Evolutionary conservation across 202 grass and related monocot genomes (phyloP).

Genomic region (Panicum virgatum): DNA sequence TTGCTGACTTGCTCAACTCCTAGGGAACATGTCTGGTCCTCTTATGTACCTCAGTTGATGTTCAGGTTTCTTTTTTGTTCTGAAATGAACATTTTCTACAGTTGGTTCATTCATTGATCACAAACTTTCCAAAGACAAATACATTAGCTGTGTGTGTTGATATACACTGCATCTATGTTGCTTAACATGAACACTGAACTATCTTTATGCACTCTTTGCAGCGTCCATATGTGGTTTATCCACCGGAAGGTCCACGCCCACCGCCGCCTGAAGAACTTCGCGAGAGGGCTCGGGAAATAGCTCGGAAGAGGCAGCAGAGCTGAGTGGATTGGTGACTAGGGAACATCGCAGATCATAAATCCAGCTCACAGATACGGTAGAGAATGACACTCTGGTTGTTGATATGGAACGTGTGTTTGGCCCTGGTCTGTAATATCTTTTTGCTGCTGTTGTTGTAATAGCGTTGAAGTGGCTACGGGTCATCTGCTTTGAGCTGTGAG

Average conservation of each 20-base stretch:
- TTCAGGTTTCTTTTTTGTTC: too few species aligned
- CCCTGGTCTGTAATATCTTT: neutral
- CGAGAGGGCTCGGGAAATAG: slow-evolving; percentile 77
- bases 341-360: neutral
- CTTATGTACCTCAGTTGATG: too few species aligned
- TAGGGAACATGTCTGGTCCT: neutral
- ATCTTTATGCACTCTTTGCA: slow-evolving; percentile 30
- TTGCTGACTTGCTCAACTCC: neutral
- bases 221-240: slow-evolving; percentile 88
- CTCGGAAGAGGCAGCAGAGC: slow-evolving; percentile 63
- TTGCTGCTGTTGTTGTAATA: neutral
- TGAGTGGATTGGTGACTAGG: neutral
- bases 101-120: too few species aligned
- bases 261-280: slow-evolving; percentile 87
- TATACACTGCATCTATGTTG: neutral
- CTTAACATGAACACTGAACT: neutral
- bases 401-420: neutral
- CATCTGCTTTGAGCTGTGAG: neutral
- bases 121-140: neutral
- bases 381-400: neutral
- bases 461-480: neutral
- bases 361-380: neutral
- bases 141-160: neutral
- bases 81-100: too few species aligned
- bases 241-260: slow-evolving; percentile 76